Percentiles rank a stretch among this genome's conserved stretches.
Conservation (phyloP, 192 early-diverging fungal species). For the Entomortierella parvispora region DNA sequence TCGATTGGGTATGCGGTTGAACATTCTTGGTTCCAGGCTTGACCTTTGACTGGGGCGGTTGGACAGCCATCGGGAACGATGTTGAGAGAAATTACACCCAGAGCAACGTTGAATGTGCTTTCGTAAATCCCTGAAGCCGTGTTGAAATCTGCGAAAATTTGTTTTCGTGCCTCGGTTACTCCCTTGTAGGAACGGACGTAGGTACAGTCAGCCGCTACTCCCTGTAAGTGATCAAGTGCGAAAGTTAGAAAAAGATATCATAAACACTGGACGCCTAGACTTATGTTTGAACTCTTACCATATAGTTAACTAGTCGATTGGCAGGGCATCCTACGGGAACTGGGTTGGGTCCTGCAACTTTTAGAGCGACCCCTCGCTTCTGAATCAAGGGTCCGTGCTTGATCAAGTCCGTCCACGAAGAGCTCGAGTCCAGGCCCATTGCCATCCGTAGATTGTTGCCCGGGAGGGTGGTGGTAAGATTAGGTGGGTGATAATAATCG, state of each 20-base stretch:
- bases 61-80: constrained; percentile 74
- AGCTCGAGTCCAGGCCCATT: constrained; percentile 6
- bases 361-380: constrained; percentile 24
- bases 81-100: constrained; percentile 84
- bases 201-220: constrained; percentile 81
- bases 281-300: constrained; percentile 38
- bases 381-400: background rate
- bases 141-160: constrained; percentile 88
- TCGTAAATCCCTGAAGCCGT: constrained; percentile 86
- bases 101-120: constrained; percentile 83
- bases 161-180: constrained; percentile 64
- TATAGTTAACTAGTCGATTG: constrained; percentile 49
- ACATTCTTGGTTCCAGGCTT: constrained; percentile 85
- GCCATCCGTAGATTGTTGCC: background rate
- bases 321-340: constrained; percentile 35
- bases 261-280: too few relatives aligned
- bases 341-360: constrained; percentile 34
- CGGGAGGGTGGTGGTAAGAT: constrained; percentile 32
- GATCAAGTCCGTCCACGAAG: constrained; percentile 24
- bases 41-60: constrained; percentile 19
- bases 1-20: constrained; percentile 73
- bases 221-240: constrained; percentile 55
- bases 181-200: constrained; percentile 68
- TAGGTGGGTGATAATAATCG: constrained; percentile 47
- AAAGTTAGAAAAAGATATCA: background rate